Conservation (phyloP, 306 rosid genomes). For the Quercus gilva region DNA sequence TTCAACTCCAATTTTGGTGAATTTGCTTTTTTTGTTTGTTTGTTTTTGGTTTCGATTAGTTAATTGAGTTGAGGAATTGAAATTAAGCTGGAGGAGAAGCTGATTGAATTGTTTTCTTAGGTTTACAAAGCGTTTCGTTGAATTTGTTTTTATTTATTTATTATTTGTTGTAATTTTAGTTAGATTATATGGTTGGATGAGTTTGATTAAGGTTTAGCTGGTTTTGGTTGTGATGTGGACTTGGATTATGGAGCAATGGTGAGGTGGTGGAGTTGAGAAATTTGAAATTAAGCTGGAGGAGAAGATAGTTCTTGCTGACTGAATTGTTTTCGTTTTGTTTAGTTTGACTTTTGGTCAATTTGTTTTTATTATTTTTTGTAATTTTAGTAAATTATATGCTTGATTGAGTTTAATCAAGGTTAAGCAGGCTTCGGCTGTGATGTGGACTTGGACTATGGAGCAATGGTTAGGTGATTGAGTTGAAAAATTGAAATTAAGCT, state of each 20-base stretch:
- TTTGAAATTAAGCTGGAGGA: background rate
- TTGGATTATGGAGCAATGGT: slow-evolving; percentile 1
- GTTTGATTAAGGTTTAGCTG: background rate
- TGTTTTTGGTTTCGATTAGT: background rate
- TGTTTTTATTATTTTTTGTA: too few species aligned
- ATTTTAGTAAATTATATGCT: background rate
- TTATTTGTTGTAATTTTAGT: too few species aligned
- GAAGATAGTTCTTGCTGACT: background rate
- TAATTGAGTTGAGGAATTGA: background rate
- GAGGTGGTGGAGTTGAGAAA: background rate
- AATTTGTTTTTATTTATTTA: background rate
- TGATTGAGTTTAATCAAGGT: background rate
- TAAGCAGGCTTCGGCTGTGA: background rate
- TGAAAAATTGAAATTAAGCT: background rate
- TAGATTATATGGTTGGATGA: background rate
- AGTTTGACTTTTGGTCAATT: too few species aligned
- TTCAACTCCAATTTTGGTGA: background rate
- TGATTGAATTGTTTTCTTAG: background rate
- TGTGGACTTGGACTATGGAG: background rate
- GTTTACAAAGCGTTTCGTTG: too few species aligned
- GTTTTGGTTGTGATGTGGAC: background rate
- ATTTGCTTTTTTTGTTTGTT: background rate
- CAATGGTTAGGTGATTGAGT: slow-evolving; percentile 4
- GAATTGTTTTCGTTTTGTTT: too few species aligned
- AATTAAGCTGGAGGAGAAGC: background rate